A percentile compares a stretch with the other conserved stretches of the same genome.
phyloP scores from a whole-genome alignment of 2,329 filamentous ascomycete species.

The Fusarium sp. region DNA sequence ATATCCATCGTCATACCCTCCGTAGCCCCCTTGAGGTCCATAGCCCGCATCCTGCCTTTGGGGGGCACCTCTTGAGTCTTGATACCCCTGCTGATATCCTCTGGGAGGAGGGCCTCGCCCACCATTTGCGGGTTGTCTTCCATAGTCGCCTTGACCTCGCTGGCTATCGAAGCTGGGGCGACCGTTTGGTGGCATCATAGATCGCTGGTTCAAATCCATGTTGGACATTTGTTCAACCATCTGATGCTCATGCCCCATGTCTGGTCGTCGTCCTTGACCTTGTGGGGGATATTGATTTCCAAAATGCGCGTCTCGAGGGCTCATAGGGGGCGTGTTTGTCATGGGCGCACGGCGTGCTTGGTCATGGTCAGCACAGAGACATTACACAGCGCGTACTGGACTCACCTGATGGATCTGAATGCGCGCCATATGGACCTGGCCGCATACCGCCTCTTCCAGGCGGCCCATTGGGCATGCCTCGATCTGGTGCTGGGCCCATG shows the following conservation, averaged over 20 bases:
- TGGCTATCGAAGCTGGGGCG: conserved; percentile 43
- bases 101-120: conserved; percentile 43
- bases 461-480: conserved; percentile 41
- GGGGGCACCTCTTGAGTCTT: conserved; percentile 43
- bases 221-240: conserved; percentile 48
- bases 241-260: conserved; percentile 44
- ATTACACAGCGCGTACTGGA: conserved; percentile 4
- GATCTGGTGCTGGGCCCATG: conserved; percentile 43
- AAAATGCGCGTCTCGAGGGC: conserved; percentile 43
- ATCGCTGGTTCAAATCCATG: conserved; percentile 48
- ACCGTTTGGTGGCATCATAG: conserved; percentile 34
- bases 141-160: conserved; percentile 42
- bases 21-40: conserved; percentile 38
- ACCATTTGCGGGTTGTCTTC: conserved; percentile 40
- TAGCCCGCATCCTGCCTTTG: conserved; percentile 40
- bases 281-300: conserved; percentile 38
- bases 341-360: conserved; percentile 45
- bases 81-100: conserved; percentile 48
- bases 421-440: conserved; percentile 52
- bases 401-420: conserved; percentile 55
- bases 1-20: conserved; percentile 43
- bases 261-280: conserved; percentile 33
- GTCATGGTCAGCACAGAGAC: conserved; percentile 21
- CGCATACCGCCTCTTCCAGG: conserved; percentile 52
- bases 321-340: conserved; percentile 45